Conservation (phyloP, 805 yeast genomes). For the Lachancea fermentati region DNA sequence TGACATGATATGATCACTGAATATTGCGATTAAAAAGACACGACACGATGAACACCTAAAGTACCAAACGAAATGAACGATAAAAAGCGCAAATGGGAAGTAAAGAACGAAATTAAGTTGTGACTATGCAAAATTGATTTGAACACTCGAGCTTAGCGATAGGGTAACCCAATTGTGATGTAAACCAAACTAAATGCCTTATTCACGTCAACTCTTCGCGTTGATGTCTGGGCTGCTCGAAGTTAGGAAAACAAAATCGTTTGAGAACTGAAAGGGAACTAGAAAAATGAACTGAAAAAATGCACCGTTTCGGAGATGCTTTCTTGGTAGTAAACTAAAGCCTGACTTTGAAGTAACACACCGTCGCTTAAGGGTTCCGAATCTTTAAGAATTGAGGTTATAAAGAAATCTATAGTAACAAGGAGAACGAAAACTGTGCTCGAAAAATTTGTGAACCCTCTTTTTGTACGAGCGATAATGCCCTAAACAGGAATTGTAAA, state of each 20-base stretch:
- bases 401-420: neutral
- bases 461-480: neutral
- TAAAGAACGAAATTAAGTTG: neutral
- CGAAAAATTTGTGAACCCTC: conserved; percentile 4
- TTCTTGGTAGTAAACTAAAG: neutral
- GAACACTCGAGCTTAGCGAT: neutral
- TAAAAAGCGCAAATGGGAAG: neutral
- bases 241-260: neutral
- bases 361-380: neutral
- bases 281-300: conserved; percentile 1
- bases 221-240: neutral
- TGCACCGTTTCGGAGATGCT: conserved; percentile 1
- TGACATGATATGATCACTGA: conserved; percentile 2
- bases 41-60: neutral
- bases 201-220: neutral
- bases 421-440: neutral
- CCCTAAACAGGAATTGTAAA: neutral
- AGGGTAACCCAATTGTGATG: neutral
- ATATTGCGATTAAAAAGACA: neutral
- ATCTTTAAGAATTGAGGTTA: neutral
- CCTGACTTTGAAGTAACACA: neutral
- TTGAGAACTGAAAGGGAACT: conserved; percentile 1
- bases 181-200: neutral
- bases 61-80: neutral
- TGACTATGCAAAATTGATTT: neutral